Evolutionary conservation across 2,329 filamentous ascomycete species (phyloP).

Genomic region (Aspergillus spinulosporus): DNA sequence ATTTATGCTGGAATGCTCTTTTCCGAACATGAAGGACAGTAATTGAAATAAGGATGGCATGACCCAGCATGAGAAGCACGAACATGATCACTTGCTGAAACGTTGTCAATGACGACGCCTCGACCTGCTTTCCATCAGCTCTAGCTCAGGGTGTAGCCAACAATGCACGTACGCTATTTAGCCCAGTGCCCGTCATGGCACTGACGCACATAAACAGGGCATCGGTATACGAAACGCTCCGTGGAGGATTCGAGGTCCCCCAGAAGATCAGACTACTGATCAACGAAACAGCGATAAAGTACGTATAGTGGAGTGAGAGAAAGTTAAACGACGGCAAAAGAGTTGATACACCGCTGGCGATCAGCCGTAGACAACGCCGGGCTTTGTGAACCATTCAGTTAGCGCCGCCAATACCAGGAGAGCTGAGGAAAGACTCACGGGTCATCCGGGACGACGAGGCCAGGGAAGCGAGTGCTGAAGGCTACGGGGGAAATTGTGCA

Average conservation of each 20-base stretch:
- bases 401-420: background rate
- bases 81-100: conserved; percentile 69
- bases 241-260: conserved; percentile 51
- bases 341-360: conserved; percentile 27
- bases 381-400: conserved; percentile 18
- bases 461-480: background rate
- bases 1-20: conserved; percentile 62
- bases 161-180: conserved; percentile 57
- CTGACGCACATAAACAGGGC: conserved; percentile 66
- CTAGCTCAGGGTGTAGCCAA: background rate
- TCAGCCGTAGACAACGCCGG: conserved; percentile 21
- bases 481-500: background rate
- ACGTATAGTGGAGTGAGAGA: conserved; percentile 66
- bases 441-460: conserved; percentile 5
- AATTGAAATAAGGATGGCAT: conserved; percentile 66
- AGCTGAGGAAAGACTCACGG: conserved; percentile 2
- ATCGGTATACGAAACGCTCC: conserved; percentile 61
- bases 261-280: conserved; percentile 62
- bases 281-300: conserved; percentile 61
- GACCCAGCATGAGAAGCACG: conserved; percentile 65
- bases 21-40: conserved; percentile 63
- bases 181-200: conserved; percentile 66
- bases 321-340: conserved; percentile 54
- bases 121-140: conserved; percentile 29
- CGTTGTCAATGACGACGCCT: conserved; percentile 61